Evolutionary conservation across 2,329 filamentous ascomycete genomes (phyloP), one percentile per base, ranked within the genome.

Genomic region (Rutstroemia sp.): DNA sequence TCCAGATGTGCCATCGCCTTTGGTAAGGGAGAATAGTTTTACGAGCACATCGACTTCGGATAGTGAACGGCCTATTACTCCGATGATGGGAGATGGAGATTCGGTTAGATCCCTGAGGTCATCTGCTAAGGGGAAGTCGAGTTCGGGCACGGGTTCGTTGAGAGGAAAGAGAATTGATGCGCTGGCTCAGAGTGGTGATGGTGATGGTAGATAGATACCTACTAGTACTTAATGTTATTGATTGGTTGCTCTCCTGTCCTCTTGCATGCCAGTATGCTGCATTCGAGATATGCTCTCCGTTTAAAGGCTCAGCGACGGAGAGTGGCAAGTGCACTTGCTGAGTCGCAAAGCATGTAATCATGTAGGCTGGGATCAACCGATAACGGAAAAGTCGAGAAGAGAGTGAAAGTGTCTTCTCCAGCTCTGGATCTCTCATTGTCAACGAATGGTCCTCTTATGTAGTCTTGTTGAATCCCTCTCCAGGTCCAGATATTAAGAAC

Each of bases 1-100:
- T 19, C 68, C 68, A 3, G 66, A 69, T 18, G 62, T 67, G 3
- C 65, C 53, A 46, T 68, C 66, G 34, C 67, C 67, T 3, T 52
- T 70, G 21, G 59, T 66, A 4, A 60, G 66, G 53, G 62, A 67
- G 50, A 67, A 65, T 42, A 69, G 67, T 51, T 63, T 64, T 49
- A 65, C 63, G 0, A 68, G 66, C 58, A 55, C 65, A 12, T 67
- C 62, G 38, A 67, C 67, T 30, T 67, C 62, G 41, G 67, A 68
- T 30, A 68, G 61, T 49, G 66, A 69, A n/a, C 59, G 59, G 10
- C 52, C 63, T 41, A 37, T 42, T 7, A 61, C 64, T 5, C 59
- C 65, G n/a, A 53, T 38, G 27, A 41, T 45, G 27, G 58, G 52
- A 21, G 65, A 67, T 42, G 58, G 54, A 6, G 63, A 65, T 49